phyloP scores from a whole-genome alignment of 1,139 yeast species.

The Casaregolazyma suthepensis region DNA sequence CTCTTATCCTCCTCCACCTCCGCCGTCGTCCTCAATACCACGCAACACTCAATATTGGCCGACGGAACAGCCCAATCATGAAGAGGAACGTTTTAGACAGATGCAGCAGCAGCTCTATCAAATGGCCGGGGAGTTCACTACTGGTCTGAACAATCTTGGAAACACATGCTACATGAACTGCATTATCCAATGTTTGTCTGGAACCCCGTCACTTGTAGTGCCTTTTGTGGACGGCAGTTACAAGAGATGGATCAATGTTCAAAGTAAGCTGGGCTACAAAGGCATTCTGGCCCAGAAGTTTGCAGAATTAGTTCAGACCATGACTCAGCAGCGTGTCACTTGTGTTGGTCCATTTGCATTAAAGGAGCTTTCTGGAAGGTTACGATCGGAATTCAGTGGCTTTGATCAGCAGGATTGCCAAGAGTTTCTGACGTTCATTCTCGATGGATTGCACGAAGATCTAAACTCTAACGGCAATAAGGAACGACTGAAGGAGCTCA shows the following conservation, averaged over 20 bases:
- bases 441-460: slow-evolving; percentile 88
- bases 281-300: slow-evolving; percentile 75
- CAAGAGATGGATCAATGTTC: slow-evolving; percentile 64
- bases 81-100: slow-evolving; percentile 6
- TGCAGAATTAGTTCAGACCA: slow-evolving; percentile 55
- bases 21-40: neutral
- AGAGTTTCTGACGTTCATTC: slow-evolving; percentile 75
- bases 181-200: slow-evolving; percentile 72
- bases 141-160: slow-evolving; percentile 76
- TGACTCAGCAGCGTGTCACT: slow-evolving; percentile 47
- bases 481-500: slow-evolving; percentile 50
- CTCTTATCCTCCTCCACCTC: slow-evolving; percentile 11
- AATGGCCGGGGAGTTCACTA: slow-evolving; percentile 27
- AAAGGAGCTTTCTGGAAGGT: slow-evolving; percentile 58
- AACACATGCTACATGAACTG: slow-evolving; percentile 95
- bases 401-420: slow-evolving; percentile 90
- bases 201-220: slow-evolving; percentile 42
- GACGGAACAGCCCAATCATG: slow-evolving; percentile 4
- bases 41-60: neutral
- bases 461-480: slow-evolving; percentile 61
- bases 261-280: slow-evolving; percentile 73
- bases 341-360: slow-evolving; percentile 52
- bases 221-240: slow-evolving; percentile 55
- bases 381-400: slow-evolving; percentile 68
- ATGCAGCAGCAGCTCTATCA: slow-evolving; percentile 8